phyloP scores from a whole-genome alignment of 495 filamentous ascomycete genomes.

The Xylaria bambusicola region DNA sequence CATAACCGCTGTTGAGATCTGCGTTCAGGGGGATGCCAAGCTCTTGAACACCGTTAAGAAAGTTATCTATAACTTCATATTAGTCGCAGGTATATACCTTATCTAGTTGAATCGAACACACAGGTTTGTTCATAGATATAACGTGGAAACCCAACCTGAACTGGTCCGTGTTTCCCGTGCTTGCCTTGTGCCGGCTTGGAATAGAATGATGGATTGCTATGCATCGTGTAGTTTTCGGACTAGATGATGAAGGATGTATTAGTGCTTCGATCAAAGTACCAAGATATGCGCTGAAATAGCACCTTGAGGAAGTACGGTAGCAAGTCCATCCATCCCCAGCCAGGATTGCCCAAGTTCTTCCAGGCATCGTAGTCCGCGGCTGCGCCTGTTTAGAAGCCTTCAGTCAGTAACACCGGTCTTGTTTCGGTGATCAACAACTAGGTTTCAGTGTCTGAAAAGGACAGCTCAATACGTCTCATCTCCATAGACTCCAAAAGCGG shows the following conservation, averaged over 20 bases:
- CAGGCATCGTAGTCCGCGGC: slow-evolving; percentile 58
- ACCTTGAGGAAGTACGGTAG: slow-evolving; percentile 62
- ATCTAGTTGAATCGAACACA: slow-evolving; percentile 24
- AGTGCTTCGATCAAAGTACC: no score
- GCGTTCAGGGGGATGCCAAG: slow-evolving; percentile 50
- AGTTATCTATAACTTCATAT: slow-evolving; percentile 42
- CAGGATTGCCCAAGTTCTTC: slow-evolving; percentile 60
- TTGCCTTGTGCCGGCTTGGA: slow-evolving; percentile 33
- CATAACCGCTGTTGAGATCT: slow-evolving; percentile 50
- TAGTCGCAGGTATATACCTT: background rate
- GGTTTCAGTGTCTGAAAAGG: no score
- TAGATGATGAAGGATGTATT: slow-evolving; percentile 22
- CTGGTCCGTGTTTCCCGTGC: slow-evolving; percentile 44
- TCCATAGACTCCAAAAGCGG: no score
- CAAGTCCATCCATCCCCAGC: slow-evolving; percentile 64
- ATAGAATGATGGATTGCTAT: slow-evolving; percentile 27
- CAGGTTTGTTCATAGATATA: slow-evolving; percentile 52
- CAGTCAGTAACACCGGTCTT: no score
- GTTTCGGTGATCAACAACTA: no score
- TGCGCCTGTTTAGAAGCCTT: slow-evolving; percentile 4
- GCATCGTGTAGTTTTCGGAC: slow-evolving; percentile 22
- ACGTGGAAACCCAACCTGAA: slow-evolving; percentile 55
- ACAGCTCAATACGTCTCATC: no score
- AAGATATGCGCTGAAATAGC: no score
- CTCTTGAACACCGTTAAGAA: slow-evolving; percentile 50